These are phyloP conservation scores for Coix lacrymajobi DNA, from an alignment of 176 grass and related monocot species.

Conservation along the genomic window DNA sequence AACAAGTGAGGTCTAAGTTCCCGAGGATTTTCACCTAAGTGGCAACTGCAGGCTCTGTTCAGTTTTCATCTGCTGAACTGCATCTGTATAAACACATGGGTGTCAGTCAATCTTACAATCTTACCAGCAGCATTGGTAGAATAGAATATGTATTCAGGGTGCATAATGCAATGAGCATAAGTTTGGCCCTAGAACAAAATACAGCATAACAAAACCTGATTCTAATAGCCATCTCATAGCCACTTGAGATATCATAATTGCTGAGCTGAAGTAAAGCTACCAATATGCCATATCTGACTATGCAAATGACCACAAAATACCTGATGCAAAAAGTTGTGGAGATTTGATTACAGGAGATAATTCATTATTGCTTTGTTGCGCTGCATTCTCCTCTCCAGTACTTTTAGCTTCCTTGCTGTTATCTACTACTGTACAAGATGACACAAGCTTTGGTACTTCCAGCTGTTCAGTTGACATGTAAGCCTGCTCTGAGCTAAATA, in stretches of 20 bases:
- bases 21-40: constrained; percentile 36
- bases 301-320: constrained; percentile 22
- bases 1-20: neutral
- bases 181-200: constrained; percentile 3
- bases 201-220: constrained; percentile 1
- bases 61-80: constrained; percentile 26
- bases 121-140: constrained; percentile 19
- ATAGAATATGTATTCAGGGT: constrained; percentile 15
- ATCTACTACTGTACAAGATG: constrained; percentile 38
- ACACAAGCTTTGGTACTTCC: constrained; percentile 25
- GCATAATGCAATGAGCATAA: neutral
- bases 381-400: constrained; percentile 19
- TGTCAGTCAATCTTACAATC: neutral
- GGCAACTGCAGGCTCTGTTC: constrained; percentile 9
- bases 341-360: constrained; percentile 15
- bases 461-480: constrained; percentile 13
- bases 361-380: constrained; percentile 5
- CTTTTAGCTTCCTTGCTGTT: constrained; percentile 35
- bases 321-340: constrained; percentile 22
- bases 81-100: constrained; percentile 29
- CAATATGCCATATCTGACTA: constrained; percentile 12
- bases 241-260: neutral
- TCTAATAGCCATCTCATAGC: neutral
- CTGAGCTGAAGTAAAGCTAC: constrained; percentile 10
- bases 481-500: constrained; percentile 24